These are phyloP conservation scores for Syzygium syzygioides DNA, from an alignment of 441 rosid genomes.

Conservation along the genomic window DNA sequence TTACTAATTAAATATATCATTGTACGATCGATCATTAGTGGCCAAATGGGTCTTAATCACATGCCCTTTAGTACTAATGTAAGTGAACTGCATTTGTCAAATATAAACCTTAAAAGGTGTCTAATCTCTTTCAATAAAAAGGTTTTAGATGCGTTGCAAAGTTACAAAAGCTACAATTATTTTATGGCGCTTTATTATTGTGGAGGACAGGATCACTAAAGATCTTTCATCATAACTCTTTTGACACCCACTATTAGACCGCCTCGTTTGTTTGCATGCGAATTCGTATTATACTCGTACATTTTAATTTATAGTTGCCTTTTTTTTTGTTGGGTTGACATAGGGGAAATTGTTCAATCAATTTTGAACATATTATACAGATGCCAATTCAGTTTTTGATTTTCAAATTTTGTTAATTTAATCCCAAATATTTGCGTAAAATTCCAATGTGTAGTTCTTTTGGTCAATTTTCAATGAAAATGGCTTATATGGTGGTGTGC, in stretches of 20 bases:
- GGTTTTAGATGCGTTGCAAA: background rate
- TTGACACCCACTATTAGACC: background rate
- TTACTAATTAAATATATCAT: too few species aligned
- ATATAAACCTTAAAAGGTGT: background rate
- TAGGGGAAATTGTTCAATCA: background rate
- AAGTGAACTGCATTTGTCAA: background rate
- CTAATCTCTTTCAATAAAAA: background rate
- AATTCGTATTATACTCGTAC: background rate
- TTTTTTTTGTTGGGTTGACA: background rate
- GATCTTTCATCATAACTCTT: background rate
- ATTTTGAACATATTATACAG: background rate
- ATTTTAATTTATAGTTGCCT: background rate
- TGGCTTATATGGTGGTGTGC: fast-evolving
- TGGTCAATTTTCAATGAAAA: background rate
- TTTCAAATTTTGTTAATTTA: fast-evolving
- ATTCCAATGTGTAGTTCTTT: fast-evolving
- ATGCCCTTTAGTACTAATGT: background rate
- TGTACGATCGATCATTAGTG: background rate
- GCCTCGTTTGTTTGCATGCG: background rate
- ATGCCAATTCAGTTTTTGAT: fast-evolving
- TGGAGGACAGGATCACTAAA: background rate
- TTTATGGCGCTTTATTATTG: background rate
- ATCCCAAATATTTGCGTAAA: fast-evolving
- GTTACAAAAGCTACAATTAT: background rate
- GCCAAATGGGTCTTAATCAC: background rate